These are phyloP conservation scores for Psophocarpus tetragonolobus DNA, from an alignment of 306 rosid species.

Conservation along the genomic window DNA sequence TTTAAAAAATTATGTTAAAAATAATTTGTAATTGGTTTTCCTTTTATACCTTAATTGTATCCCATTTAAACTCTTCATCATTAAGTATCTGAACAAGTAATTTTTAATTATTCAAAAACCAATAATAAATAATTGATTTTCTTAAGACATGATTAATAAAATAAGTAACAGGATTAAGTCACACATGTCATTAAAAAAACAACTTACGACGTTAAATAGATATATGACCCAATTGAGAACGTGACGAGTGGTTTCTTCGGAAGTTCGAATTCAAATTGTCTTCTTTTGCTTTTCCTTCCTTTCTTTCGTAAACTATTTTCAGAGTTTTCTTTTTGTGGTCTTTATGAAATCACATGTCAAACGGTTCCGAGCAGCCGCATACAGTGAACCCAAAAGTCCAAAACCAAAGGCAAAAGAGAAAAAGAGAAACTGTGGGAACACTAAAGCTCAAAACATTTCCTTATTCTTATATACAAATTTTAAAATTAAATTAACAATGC, in stretches of 20 bases:
- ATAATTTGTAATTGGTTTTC: too few species aligned
- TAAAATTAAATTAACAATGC: background rate
- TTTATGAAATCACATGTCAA: background rate
- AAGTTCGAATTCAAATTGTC: background rate
- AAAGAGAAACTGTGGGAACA: background rate
- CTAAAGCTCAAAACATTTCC: background rate
- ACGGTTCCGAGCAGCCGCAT: constrained; percentile 11
- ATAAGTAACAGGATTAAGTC: background rate
- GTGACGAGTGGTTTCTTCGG: background rate
- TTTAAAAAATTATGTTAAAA: too few species aligned
- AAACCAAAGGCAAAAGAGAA: background rate
- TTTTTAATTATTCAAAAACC: background rate
- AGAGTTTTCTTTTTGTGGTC: background rate
- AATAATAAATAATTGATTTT: background rate
- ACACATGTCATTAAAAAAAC: background rate
- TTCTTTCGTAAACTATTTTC: background rate
- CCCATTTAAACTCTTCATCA: too few species aligned
- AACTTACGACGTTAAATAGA: background rate
- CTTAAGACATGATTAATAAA: background rate
- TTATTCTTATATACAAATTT: background rate
- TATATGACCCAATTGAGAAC: background rate
- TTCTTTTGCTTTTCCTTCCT: background rate
- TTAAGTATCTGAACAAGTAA: background rate
- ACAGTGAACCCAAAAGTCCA: background rate
- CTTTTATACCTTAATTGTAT: too few species aligned